Percentiles rank a stretch among this genome's conserved stretches.
Evolutionary conservation across 495 filamentous ascomycete genomes (phyloP).

Genomic region (Filosporella fistucella): DNA sequence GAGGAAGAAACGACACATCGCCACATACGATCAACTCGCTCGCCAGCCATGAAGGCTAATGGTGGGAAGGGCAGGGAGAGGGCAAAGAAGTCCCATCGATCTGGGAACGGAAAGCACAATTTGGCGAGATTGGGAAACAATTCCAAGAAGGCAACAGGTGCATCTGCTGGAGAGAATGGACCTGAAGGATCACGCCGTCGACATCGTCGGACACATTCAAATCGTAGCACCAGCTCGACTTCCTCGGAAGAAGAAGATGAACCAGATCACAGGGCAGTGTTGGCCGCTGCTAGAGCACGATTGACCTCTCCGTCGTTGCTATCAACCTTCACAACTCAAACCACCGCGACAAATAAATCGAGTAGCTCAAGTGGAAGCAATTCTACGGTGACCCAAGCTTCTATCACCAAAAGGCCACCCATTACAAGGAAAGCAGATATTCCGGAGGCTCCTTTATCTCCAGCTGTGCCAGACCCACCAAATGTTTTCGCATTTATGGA

Average conservation of each 20-base stretch:
- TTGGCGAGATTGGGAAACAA: background rate
- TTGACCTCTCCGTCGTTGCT: slow-evolving; percentile 25
- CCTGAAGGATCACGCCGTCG: background rate
- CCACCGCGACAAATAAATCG: slow-evolving; percentile 23
- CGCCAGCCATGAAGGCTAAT: slow-evolving; percentile 8
- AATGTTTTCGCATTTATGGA: slow-evolving; percentile 23
- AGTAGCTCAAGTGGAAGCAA: slow-evolving; percentile 30
- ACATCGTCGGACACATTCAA: slow-evolving; percentile 6
- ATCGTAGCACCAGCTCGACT: slow-evolving; percentile 15
- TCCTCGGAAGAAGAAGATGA: slow-evolving; percentile 25
- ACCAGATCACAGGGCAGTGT: slow-evolving; percentile 21
- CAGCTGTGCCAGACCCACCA: slow-evolving; percentile 25
- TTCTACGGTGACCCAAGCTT: slow-evolving; percentile 30
- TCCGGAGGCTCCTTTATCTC: slow-evolving; percentile 15
- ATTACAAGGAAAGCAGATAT: slow-evolving; percentile 11
- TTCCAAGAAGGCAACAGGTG: slow-evolving; percentile 3
- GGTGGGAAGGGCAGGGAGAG: slow-evolving; percentile 13
- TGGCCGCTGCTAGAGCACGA: slow-evolving; percentile 18
- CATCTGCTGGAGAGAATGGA: background rate
- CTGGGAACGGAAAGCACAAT: background rate
- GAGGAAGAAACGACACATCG: slow-evolving; percentile 3
- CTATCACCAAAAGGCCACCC: slow-evolving; percentile 19
- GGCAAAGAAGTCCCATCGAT: slow-evolving; percentile 9
- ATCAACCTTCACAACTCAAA: slow-evolving; percentile 20
- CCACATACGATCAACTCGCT: background rate